A percentile compares a stretch with the other conserved stretches of the same genome.
phyloP scores from a whole-genome alignment of 495 filamentous ascomycete species.

The Thermochaetoides thermophila region DNA sequence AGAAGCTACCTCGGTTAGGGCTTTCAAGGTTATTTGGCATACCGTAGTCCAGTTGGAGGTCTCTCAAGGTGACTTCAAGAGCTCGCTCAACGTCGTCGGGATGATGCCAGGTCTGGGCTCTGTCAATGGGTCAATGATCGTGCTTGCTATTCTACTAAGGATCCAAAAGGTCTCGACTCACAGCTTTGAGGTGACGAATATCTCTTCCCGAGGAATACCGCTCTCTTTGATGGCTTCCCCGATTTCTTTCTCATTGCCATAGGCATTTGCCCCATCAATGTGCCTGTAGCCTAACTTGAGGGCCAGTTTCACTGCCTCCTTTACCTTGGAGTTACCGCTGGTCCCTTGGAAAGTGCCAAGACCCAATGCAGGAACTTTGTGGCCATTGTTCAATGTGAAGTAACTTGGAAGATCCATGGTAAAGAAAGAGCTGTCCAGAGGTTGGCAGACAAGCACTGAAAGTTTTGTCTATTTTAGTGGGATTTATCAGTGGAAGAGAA shows the following conservation, averaged over 20 bases:
- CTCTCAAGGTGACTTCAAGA: conserved; percentile 11
- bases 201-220: conserved; percentile 18
- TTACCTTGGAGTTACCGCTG: conserved; percentile 14
- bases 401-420: conserved; percentile 7
- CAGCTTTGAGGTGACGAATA: conserved; percentile 28
- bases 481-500: no score
- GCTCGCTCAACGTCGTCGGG: conserved; percentile 18
- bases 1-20: no score
- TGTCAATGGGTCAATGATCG: conserved; percentile 4
- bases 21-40: background rate
- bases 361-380: conserved; percentile 16
- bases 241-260: conserved; percentile 27
- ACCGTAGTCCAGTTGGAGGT: conserved; percentile 18
- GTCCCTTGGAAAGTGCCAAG: conserved; percentile 19
- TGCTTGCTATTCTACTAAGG: background rate
- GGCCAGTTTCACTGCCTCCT: conserved; percentile 20
- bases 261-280: conserved; percentile 26
- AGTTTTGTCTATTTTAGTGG: no score
- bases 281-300: conserved; percentile 24
- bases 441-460: no score
- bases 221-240: conserved; percentile 26
- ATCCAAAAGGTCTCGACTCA: background rate
- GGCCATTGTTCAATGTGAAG: conserved; percentile 14
- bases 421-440: no score
- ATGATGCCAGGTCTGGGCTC: conserved; percentile 18